phyloP scores from a whole-genome alignment of 345 rosid genomes.

The Combretum micranthum region DNA sequence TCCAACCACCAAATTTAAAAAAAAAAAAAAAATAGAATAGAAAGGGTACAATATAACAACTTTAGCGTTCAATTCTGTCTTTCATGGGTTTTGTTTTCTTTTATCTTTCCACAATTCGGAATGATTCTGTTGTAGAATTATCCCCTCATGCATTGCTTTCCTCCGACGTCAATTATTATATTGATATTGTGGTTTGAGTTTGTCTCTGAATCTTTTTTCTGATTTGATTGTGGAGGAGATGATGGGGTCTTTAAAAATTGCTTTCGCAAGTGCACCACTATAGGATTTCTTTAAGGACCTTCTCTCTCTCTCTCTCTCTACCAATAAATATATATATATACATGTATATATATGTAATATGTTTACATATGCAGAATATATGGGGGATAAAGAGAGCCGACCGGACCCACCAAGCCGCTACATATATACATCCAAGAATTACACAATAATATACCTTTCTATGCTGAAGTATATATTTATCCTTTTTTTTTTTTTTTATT shows the following conservation, averaged over 20 bases:
- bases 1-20: not conserved
- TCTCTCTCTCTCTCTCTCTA: not conserved
- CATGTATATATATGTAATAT: too few relatives aligned
- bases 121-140: constrained; percentile 64
- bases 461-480: too few relatives aligned
- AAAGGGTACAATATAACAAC: too few relatives aligned
- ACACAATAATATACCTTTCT: too few relatives aligned
- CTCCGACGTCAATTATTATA: constrained; percentile 54
- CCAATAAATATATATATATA: too few relatives aligned
- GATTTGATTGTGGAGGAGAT: constrained; percentile 24
- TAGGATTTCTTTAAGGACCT: constrained; percentile 13
- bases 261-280: constrained; percentile 47
- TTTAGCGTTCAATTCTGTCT: constrained; percentile 22
- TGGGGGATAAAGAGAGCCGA: not conserved
- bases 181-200: constrained; percentile 7
- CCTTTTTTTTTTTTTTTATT: too few relatives aligned
- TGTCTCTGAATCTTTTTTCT: constrained; percentile 3
- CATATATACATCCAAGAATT: too few relatives aligned
- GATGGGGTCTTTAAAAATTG: constrained; percentile 25
- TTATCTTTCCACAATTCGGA: constrained; percentile 32
- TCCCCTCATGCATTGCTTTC: constrained; percentile 88
- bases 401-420: too few relatives aligned
- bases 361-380: constrained; percentile 5
- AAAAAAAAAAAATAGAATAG: too few relatives aligned
- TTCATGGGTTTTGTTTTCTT: constrained; percentile 22